Evolutionary conservation across 345 rosid genomes (phyloP), one percentile per base, ranked within the genome.

Genomic region (Camelina laxa): DNA sequence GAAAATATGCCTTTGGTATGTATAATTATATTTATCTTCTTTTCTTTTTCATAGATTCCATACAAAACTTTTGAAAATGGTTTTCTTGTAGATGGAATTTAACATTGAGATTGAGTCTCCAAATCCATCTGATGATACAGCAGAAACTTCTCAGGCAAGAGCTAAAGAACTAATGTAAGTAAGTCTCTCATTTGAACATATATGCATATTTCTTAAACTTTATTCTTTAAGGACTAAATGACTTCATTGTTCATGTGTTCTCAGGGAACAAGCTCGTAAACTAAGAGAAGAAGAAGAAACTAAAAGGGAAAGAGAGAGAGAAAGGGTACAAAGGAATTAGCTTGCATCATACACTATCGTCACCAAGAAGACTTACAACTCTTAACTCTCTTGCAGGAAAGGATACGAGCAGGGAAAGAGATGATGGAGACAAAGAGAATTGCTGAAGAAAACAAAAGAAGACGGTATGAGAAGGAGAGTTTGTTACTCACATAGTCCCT

Each of bases 1-100:
- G 90, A 93, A n/a, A 75, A 86, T 35, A 80, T 83, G 83, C 96
- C 93, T 41, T 31, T 84, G 90, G 97, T 90, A 80, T 55, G 87
- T 41, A 27, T 27, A 27, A 4, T 27, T 27, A 27, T 27, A 27
- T 55, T 67, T 24, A 39, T 67, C 79, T 76, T 70, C 31, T 7
- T 41, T 45, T 35, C 1, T 6, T n/a, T 68, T 60, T 33, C 17
- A 20, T 33, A 4, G 30, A 44, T 19, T 22, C 12, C 65, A 33
- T 45, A 21, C 30, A 20, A 24, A 66, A 24, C 9, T 3, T 13
- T 49, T 17, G 17, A 49, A 21, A 6, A 65, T 1, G 2, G 11
- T 65, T 20, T 49, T 48, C 3, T 21, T 74, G 48, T 82, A 93
- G 97, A 82, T 85, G 60, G 91, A 83, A 39, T 68, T 88, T 45